Conservation (phyloP, 2,329 filamentous ascomycete species). For the Mollisiaceae sp. region DNA sequence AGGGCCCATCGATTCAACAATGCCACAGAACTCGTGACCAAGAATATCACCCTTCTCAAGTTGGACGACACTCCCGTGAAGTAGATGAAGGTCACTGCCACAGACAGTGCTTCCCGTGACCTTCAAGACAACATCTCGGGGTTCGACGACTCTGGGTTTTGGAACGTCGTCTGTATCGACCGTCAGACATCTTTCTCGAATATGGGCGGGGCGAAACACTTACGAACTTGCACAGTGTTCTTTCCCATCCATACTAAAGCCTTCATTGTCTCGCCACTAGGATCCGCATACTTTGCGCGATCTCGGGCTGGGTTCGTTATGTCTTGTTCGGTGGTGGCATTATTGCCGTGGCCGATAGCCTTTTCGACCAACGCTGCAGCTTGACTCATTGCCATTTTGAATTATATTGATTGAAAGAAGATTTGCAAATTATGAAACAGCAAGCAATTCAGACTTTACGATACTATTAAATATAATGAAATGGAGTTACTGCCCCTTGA, state of each 20-base stretch:
- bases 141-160: constrained; percentile 74
- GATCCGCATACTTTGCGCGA: constrained; percentile 54
- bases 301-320: constrained; percentile 66
- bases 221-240: constrained; percentile 73
- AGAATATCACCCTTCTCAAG: constrained; percentile 58
- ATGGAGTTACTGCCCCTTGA: not conserved
- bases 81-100: constrained; percentile 45
- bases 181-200: constrained; percentile 9
- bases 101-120: constrained; percentile 57
- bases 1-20: constrained; percentile 55
- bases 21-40: constrained; percentile 59
- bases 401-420: not conserved
- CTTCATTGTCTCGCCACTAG: constrained; percentile 70
- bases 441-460: not conserved
- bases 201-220: constrained; percentile 29
- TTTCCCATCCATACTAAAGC: constrained; percentile 84
- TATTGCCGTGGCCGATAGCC: constrained; percentile 68
- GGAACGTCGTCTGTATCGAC: constrained; percentile 60
- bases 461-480: not conserved
- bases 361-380: constrained; percentile 72
- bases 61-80: constrained; percentile 48
- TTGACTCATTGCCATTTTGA: constrained; percentile 63
- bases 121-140: constrained; percentile 78
- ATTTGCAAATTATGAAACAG: constrained; percentile 1
- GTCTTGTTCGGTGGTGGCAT: constrained; percentile 70